These are phyloP conservation scores for Allantophomopsis cytisporea DNA, from an alignment of 2,329 filamentous ascomycete genomes.

Conservation along the genomic window DNA sequence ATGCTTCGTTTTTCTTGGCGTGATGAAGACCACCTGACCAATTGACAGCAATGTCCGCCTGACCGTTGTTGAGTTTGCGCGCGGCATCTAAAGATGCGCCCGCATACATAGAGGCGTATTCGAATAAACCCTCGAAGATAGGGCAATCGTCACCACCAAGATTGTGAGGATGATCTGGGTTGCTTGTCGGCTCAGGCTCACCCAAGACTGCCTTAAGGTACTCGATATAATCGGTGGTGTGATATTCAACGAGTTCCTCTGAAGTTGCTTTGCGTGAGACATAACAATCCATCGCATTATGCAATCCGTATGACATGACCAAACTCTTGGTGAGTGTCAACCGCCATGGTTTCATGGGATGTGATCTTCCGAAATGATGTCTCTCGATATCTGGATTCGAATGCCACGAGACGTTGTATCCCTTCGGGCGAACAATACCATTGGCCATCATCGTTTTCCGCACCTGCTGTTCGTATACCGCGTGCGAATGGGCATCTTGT, in stretches of 20 bases:
- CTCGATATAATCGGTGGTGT: conserved; percentile 79
- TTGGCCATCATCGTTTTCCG: conserved; percentile 29
- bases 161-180: conserved; percentile 63
- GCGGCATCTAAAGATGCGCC: conserved; percentile 86
- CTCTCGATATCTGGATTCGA: conserved; percentile 90
- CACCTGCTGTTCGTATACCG: conserved; percentile 11
- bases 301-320: conserved; percentile 89
- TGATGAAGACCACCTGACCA: conserved; percentile 97
- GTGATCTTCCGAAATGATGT: conserved; percentile 91
- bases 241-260: conserved; percentile 78
- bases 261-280: conserved; percentile 71
- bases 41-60: conserved; percentile 92
- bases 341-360: conserved; percentile 99
- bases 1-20: conserved; percentile 86
- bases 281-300: conserved; percentile 93
- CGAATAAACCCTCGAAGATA: conserved; percentile 88
- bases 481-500: conserved; percentile 14
- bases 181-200: conserved; percentile 41
- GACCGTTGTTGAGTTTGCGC: conserved; percentile 70
- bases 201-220: conserved; percentile 66
- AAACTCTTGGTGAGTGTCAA: conserved; percentile 90
- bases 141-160: conserved; percentile 87
- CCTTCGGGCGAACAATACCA: conserved; percentile 66
- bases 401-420: conserved; percentile 89
- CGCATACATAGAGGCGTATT: conserved; percentile 89